phyloP scores from a whole-genome alignment of 1,284 basidiomycete genomes.

The Cryptococcus wingfieldii region DNA sequence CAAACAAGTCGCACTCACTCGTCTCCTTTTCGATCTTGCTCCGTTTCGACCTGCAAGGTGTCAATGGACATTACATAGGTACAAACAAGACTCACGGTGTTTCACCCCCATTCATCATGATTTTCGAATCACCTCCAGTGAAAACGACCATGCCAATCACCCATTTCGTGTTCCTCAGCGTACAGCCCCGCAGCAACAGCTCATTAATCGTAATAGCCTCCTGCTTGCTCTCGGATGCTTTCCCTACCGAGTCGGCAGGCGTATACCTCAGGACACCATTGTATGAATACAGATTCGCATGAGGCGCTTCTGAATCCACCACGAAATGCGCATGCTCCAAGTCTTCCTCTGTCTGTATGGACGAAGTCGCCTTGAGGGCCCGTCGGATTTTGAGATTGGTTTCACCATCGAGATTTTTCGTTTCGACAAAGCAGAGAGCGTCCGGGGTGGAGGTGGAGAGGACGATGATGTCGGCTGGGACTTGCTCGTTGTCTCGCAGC shows the following conservation, averaged over 20 bases:
- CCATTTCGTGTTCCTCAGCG: slow-evolving; percentile 91
- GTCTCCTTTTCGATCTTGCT: slow-evolving; percentile 97
- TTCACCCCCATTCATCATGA: slow-evolving; percentile 91
- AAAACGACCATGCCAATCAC: slow-evolving; percentile 90
- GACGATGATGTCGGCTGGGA: slow-evolving; percentile 90
- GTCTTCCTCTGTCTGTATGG: slow-evolving; percentile 82
- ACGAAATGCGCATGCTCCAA: slow-evolving; percentile 79
- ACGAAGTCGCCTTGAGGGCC: slow-evolving; percentile 69
- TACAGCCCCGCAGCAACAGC: slow-evolving; percentile 83
- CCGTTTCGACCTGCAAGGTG: slow-evolving; percentile 61
- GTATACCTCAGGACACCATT: slow-evolving; percentile 77
- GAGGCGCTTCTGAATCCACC: slow-evolving; percentile 88
- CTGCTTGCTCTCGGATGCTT: slow-evolving; percentile 34
- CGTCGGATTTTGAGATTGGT: slow-evolving; percentile 89
- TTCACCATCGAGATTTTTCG: slow-evolving; percentile 94
- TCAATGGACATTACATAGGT: neutral
- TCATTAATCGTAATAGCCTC: slow-evolving; percentile 79
- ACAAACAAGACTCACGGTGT: slow-evolving; percentile 55
- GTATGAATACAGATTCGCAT: slow-evolving; percentile 88
- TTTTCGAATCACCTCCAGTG: slow-evolving; percentile 94
- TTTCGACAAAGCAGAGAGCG: slow-evolving; percentile 82
- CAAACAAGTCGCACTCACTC: slow-evolving; percentile 44
- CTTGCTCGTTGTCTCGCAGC: slow-evolving; percentile 86
- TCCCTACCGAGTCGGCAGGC: slow-evolving; percentile 13
- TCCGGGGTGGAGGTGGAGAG: slow-evolving; percentile 70